Conservation (phyloP, 2,329 filamentous ascomycete species). For the Calonectria henricotiae region DNA sequence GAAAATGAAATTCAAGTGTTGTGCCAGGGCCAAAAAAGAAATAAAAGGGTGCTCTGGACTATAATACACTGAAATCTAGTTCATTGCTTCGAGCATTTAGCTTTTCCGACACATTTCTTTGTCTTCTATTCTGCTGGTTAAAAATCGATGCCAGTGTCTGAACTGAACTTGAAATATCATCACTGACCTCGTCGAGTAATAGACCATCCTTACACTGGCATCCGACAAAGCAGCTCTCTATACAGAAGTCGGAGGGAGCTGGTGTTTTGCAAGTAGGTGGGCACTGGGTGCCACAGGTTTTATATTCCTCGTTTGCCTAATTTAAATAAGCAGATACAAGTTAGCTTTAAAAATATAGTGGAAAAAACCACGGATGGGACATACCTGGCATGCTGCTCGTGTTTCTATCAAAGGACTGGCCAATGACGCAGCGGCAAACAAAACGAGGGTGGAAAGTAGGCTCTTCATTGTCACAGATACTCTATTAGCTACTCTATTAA, state of each 20-base stretch:
- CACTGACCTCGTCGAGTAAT: background rate
- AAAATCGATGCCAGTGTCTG: too few relatives aligned
- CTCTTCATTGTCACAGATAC: background rate
- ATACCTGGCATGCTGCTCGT: background rate
- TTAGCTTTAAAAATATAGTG: background rate
- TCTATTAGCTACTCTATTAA: background rate
- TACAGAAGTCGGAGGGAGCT: background rate
- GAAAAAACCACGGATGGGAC: background rate
- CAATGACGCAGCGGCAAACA: background rate
- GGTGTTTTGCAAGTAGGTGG: background rate
- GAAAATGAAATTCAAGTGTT: background rate
- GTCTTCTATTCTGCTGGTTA: background rate
- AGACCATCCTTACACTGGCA: background rate
- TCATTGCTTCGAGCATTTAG: background rate
- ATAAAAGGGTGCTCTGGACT: background rate
- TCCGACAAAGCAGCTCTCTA: background rate
- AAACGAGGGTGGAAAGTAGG: background rate
- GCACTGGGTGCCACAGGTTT: background rate
- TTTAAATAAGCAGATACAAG: background rate
- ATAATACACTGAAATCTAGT: background rate
- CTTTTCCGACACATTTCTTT: background rate
- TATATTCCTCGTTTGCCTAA: background rate
- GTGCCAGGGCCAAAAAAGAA: background rate
- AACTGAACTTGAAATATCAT: background rate
- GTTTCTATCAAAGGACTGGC: background rate